Evolutionary conservation across 306 rosid genomes (phyloP).

Genomic region (Inga laurina): DNA sequence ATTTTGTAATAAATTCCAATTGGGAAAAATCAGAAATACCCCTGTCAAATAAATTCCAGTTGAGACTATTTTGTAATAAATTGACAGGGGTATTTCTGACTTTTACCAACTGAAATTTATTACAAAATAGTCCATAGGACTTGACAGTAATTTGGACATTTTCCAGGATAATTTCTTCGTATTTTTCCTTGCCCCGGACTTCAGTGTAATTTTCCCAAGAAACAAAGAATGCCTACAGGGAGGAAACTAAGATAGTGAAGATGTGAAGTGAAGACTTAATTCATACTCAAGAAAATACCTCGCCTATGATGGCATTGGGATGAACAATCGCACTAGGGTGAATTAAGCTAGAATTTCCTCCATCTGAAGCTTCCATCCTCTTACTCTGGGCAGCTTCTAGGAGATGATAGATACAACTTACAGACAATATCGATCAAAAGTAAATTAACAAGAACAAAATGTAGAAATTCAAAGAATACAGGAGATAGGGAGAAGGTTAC

Average conservation of each 20-base stretch:
- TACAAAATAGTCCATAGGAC: no score
- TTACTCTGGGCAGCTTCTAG: conserved; percentile 43
- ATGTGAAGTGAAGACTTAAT: not conserved
- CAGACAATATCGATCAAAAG: not conserved
- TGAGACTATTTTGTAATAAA: no score
- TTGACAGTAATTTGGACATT: no score
- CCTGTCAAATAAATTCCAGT: no score
- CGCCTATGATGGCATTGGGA: conserved; percentile 71
- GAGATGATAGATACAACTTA: conserved; percentile 5
- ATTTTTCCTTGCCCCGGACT: no score
- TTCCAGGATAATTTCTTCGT: no score
- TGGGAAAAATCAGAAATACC: no score
- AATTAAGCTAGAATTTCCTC: conserved; percentile 37
- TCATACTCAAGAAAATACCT: conserved; percentile 41
- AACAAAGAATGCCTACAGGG: not conserved
- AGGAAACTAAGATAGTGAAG: not conserved
- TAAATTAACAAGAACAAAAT: not conserved
- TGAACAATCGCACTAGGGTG: conserved; percentile 79
- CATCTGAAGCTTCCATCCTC: conserved; percentile 21
- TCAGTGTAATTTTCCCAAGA: not conserved
- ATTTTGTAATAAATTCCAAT: no score
- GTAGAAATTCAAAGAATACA: not conserved
- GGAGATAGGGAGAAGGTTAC: conserved; percentile 12
- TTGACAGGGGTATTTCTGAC: no score
- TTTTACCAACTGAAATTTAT: no score